phyloP scores from a whole-genome alignment of 345 rosid species.

The Cardamine resedifolia region DNA sequence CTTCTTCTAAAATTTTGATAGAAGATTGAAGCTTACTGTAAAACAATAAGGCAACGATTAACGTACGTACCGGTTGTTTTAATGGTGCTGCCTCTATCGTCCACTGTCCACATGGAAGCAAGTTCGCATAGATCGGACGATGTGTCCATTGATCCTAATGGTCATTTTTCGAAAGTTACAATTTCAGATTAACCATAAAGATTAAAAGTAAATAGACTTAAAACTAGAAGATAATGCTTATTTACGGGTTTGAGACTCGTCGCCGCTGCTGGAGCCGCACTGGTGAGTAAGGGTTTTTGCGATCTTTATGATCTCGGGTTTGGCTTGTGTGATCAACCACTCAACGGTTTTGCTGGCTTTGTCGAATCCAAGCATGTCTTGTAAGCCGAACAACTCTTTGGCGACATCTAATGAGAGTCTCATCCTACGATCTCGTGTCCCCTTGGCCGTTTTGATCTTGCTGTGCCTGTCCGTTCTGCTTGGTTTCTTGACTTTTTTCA shows the following conservation, averaged over 20 bases:
- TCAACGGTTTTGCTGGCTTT: slow-evolving; percentile 85
- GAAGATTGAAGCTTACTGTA: neutral
- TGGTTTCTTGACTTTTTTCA: slow-evolving; percentile 42
- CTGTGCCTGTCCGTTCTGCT: slow-evolving; percentile 77
- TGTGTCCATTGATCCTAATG: slow-evolving; percentile 28
- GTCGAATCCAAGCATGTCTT: slow-evolving; percentile 77
- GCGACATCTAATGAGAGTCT: slow-evolving; percentile 82
- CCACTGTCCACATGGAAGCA: slow-evolving; percentile 34
- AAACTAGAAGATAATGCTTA: slow-evolving; percentile 4
- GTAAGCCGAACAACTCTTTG: slow-evolving; percentile 65
- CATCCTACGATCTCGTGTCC: slow-evolving; percentile 82
- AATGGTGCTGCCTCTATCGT: slow-evolving; percentile 26
- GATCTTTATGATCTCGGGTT: slow-evolving; percentile 56
- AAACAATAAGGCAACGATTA: slow-evolving; percentile 1
- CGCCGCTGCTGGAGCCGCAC: slow-evolving; percentile 30
- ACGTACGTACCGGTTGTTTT: slow-evolving; percentile 27
- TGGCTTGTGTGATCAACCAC: slow-evolving; percentile 71
- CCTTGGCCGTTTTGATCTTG: slow-evolving; percentile 79
- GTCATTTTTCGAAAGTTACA: slow-evolving; percentile 13
- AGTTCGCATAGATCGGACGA: slow-evolving; percentile 32
- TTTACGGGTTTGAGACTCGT: slow-evolving; percentile 36
- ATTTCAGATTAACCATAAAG: slow-evolving; percentile 3
- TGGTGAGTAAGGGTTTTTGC: slow-evolving; percentile 20
- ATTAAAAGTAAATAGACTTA: neutral
- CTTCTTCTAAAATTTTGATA: neutral